A percentile compares a stretch with the other conserved stretches of the same genome.
phyloP scores from a whole-genome alignment of 306 rosid genomes.

The Fragaria iinumae region DNA sequence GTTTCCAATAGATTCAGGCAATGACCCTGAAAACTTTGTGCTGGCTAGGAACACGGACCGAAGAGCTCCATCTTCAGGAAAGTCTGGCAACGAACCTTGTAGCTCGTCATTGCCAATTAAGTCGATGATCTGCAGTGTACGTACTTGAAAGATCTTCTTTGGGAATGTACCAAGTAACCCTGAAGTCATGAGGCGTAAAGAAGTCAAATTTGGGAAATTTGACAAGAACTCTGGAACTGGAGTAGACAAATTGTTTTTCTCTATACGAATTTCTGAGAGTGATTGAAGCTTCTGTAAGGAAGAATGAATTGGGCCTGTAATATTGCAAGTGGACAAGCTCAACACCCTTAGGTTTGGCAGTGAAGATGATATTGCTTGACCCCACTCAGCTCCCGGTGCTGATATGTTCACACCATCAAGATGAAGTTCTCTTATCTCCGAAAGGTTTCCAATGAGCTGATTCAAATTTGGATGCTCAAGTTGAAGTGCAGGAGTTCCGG shows the following conservation, averaged over 20 bases:
- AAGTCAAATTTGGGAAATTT: slow-evolving; percentile 25
- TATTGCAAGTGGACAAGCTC: slow-evolving; percentile 20
- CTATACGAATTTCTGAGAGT: slow-evolving; percentile 27
- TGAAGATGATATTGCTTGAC: slow-evolving; percentile 28
- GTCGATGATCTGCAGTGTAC: slow-evolving; percentile 20
- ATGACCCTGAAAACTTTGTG: slow-evolving; percentile 21
- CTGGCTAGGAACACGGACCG: background rate
- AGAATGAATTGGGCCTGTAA: slow-evolving; percentile 8
- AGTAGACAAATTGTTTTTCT: background rate
- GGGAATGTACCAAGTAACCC: slow-evolving; percentile 29
- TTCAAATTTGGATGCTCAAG: slow-evolving; percentile 26
- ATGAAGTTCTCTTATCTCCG: slow-evolving; percentile 31
- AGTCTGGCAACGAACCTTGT: slow-evolving; percentile 29
- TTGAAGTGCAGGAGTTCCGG: background rate
- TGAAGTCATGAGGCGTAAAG: background rate
- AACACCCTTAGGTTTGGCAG: slow-evolving; percentile 19
- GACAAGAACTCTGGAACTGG: slow-evolving; percentile 25
- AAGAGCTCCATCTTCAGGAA: slow-evolving; percentile 11
- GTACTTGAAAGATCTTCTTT: slow-evolving; percentile 24
- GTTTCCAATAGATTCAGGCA: slow-evolving; percentile 27
- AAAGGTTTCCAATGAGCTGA: slow-evolving; percentile 24
- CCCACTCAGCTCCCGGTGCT: slow-evolving; percentile 44
- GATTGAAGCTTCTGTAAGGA: slow-evolving; percentile 19
- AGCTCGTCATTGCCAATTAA: background rate
- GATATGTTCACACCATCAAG: slow-evolving; percentile 50